Evolutionary conservation across 495 filamentous ascomycete genomes (phyloP).

Genomic region (Annulohypoxylon bovei): DNA sequence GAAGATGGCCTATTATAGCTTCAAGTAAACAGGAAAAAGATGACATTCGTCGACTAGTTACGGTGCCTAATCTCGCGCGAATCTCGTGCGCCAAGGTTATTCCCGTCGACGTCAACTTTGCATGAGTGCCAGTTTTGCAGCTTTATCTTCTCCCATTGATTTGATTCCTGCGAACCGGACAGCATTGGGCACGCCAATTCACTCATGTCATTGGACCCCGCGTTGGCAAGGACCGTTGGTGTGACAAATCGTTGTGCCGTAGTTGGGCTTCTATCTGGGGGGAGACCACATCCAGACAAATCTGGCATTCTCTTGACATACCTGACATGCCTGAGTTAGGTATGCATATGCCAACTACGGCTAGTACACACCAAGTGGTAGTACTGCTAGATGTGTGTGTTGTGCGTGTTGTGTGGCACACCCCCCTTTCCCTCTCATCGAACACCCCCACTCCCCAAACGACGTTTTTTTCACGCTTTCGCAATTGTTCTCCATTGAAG

Average conservation of each 20-base stretch:
- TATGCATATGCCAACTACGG: slow-evolving; percentile 31
- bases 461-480: slow-evolving; percentile 20
- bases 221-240: slow-evolving; percentile 34
- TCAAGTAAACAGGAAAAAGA: slow-evolving; percentile 29
- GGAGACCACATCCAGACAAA: background rate
- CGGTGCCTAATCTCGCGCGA: slow-evolving; percentile 40
- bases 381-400: background rate
- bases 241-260: slow-evolving; percentile 40
- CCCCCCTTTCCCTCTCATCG: background rate
- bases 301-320: background rate
- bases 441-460: slow-evolving; percentile 27
- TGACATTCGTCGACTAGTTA: slow-evolving; percentile 21
- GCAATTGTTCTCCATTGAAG: slow-evolving; percentile 37
- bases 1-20: slow-evolving; percentile 15
- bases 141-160: slow-evolving; percentile 13
- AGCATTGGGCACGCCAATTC: slow-evolving; percentile 32
- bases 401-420: slow-evolving; percentile 13
- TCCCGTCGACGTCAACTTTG: slow-evolving; percentile 32
- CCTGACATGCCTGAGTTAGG: slow-evolving; percentile 18
- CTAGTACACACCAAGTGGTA: slow-evolving; percentile 23
- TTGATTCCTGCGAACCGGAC: slow-evolving; percentile 23
- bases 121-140: slow-evolving; percentile 30
- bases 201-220: slow-evolving; percentile 38
- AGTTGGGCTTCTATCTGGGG: slow-evolving; percentile 37
- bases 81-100: slow-evolving; percentile 30